Conservation (phyloP, 305 asterid species). For the Euphrasia arctica region DNA sequence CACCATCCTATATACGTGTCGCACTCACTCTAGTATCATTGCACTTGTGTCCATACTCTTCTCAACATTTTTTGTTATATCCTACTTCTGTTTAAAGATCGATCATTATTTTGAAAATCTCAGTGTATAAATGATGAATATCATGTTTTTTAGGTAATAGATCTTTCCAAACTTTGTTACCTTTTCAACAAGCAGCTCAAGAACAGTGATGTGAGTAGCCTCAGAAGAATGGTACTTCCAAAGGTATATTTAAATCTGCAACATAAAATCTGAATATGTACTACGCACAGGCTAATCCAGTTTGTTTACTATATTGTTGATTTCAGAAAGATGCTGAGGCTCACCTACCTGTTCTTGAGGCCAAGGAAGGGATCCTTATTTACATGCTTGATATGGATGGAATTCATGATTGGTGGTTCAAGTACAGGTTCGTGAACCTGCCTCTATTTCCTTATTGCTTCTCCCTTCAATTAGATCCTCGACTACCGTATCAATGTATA, state of each 20-base stretch:
- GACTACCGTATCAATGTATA: no score
- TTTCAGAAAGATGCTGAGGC: conserved; percentile 53
- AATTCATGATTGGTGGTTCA: conserved; percentile 51
- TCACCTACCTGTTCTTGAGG: conserved; percentile 45
- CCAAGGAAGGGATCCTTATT: conserved; percentile 47
- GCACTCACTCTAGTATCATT: not conserved
- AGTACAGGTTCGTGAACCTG: conserved; percentile 39
- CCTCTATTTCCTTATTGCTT: not conserved
- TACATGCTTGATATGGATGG: conserved; percentile 62
- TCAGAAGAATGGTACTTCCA: conserved; percentile 53
- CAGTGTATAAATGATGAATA: not conserved
- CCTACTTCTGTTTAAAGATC: no score
- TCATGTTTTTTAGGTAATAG: conserved; percentile 34
- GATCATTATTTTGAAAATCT: not conserved
- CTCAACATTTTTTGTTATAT: no score
- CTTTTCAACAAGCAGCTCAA: conserved; percentile 58
- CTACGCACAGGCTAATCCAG: not conserved
- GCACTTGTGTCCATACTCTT: no score
- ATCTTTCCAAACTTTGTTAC: conserved; percentile 34
- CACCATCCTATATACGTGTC: conserved; percentile 1
- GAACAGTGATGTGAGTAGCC: conserved; percentile 50
- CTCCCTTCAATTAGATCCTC: not conserved
- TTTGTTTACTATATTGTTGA: not conserved
- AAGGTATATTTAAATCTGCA: conserved; percentile 33
- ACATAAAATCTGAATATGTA: conserved; percentile 1